phyloP scores from a whole-genome alignment of 345 rosid genomes.

The Aquilaria sinensis region DNA sequence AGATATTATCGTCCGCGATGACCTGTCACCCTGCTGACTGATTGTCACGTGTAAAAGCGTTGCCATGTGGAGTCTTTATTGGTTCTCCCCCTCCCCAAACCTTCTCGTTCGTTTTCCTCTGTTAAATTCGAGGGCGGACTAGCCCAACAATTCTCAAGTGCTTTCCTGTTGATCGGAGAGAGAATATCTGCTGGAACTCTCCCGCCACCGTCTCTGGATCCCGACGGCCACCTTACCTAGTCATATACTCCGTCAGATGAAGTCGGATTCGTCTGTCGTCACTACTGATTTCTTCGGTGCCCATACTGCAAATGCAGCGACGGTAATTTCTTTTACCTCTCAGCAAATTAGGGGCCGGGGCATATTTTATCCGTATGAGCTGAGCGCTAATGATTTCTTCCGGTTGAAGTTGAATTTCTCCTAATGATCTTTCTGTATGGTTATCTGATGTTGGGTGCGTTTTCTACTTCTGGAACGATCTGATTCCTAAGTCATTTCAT shows the following conservation, averaged over 20 bases:
- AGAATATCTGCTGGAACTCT: conserved; percentile 17
- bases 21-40: conserved; percentile 43
- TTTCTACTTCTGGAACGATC: neutral
- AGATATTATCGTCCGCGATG: conserved; percentile 40
- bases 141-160: conserved; percentile 6
- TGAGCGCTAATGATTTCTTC: neutral
- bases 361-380: no score
- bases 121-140: conserved; percentile 5
- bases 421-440: neutral
- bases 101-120: conserved; percentile 9
- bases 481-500: neutral
- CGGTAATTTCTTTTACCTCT: conserved; percentile 20
- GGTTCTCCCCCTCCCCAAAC: neutral
- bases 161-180: neutral
- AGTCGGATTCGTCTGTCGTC: conserved; percentile 36
- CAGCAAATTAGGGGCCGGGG: no score
- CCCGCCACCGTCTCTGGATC: conserved; percentile 28
- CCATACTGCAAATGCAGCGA: conserved; percentile 13
- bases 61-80: conserved; percentile 47
- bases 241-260: conserved; percentile 18
- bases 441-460: neutral
- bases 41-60: conserved; percentile 71
- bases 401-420: conserved; percentile 1
- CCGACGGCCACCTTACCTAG: conserved; percentile 17
- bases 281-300: conserved; percentile 23